Percentiles rank a stretch among this genome's conserved stretches.
These are phyloP conservation scores for Tephrocybe sp. DNA, from an alignment of 768 basidiomycete species.

Conservation along the genomic window DNA sequence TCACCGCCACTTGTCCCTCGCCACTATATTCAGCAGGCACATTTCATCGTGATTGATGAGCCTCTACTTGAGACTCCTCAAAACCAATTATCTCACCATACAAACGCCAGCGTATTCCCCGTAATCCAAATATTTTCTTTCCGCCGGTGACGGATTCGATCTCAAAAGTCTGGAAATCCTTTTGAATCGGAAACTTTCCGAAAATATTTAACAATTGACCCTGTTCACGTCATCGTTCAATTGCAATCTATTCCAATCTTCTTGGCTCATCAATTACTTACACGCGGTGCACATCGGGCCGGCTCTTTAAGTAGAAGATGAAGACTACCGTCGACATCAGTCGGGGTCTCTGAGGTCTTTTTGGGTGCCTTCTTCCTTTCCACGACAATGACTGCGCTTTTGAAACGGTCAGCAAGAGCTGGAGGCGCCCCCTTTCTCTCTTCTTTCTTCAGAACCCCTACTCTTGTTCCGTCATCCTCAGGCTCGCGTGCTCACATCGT, in stretches of 20 bases:
- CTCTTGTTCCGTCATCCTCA: not conserved
- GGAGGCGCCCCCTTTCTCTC: not conserved
- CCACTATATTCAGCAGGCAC: no score
- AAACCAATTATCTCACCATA: no score
- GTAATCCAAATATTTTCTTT: no score
- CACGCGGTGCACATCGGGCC: constrained; percentile 11
- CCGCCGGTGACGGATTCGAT: not conserved
- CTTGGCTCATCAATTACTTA: constrained; percentile 7
- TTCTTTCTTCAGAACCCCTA: not conserved
- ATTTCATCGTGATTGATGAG: no score
- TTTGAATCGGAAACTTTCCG: constrained; percentile 5
- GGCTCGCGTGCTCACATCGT: not conserved
- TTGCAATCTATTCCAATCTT: not conserved
- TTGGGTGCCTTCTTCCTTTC: constrained; percentile 8
- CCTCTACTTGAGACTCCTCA: no score
- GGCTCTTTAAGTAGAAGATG: constrained; percentile 3
- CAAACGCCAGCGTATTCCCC: no score
- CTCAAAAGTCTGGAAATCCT: not conserved
- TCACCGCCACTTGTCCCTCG: no score
- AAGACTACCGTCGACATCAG: constrained; percentile 6
- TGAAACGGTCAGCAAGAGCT: not conserved
- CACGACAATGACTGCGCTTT: constrained; percentile 14
- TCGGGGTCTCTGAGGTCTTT: not conserved
- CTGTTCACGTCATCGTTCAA: constrained; percentile 11
- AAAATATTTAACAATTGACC: constrained; percentile 1